A percentile compares a stretch with the other conserved stretches of the same genome.
Evolutionary conservation across 2,329 filamentous ascomycete species (phyloP).

Genomic region (Botrytis deweyae): DNA sequence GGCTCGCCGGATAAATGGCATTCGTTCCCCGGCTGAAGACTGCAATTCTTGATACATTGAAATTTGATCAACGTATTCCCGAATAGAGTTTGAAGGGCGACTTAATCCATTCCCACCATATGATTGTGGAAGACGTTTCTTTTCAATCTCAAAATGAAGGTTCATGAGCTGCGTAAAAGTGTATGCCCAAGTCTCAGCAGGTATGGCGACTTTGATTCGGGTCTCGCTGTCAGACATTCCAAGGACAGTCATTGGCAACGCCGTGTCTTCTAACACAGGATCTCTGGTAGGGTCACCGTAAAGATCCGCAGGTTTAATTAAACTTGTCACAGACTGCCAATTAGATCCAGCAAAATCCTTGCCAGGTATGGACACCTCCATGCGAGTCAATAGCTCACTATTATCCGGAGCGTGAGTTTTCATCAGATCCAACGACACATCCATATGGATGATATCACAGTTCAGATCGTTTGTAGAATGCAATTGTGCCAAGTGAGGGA

Average conservation of each 20-base stretch:
- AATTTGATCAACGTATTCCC: slow-evolving; percentile 58
- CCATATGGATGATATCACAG: slow-evolving; percentile 62
- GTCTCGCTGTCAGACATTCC: slow-evolving; percentile 28
- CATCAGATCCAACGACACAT: slow-evolving; percentile 58
- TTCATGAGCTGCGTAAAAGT: slow-evolving; percentile 34
- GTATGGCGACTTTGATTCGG: slow-evolving; percentile 36
- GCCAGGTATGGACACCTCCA: slow-evolving; percentile 58
- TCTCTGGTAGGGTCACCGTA: slow-evolving; percentile 39
- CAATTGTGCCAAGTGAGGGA: slow-evolving; percentile 56
- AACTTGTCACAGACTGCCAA: slow-evolving; percentile 60
- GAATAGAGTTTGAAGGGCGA: slow-evolving; percentile 44
- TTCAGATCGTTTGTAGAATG: slow-evolving; percentile 51
- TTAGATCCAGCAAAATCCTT: slow-evolving; percentile 53
- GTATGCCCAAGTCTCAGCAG: slow-evolving; percentile 37
- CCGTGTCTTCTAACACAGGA: slow-evolving; percentile 34
- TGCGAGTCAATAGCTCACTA: slow-evolving; percentile 59
- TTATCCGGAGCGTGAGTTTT: slow-evolving; percentile 56
- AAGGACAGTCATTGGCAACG: slow-evolving; percentile 26
- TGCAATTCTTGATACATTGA: slow-evolving; percentile 68
- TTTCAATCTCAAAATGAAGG: slow-evolving; percentile 32
- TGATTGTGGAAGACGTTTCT: slow-evolving; percentile 47
- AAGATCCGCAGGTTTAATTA: slow-evolving; percentile 55
- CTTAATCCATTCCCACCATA: slow-evolving; percentile 40
- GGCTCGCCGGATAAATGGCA: slow-evolving; percentile 55
- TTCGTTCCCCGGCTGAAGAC: slow-evolving; percentile 50